Percentiles rank a stretch among this genome's conserved stretches.
phyloP scores from a whole-genome alignment of 352 stramenopile species.

The Saprolegnia diclina region DNA sequence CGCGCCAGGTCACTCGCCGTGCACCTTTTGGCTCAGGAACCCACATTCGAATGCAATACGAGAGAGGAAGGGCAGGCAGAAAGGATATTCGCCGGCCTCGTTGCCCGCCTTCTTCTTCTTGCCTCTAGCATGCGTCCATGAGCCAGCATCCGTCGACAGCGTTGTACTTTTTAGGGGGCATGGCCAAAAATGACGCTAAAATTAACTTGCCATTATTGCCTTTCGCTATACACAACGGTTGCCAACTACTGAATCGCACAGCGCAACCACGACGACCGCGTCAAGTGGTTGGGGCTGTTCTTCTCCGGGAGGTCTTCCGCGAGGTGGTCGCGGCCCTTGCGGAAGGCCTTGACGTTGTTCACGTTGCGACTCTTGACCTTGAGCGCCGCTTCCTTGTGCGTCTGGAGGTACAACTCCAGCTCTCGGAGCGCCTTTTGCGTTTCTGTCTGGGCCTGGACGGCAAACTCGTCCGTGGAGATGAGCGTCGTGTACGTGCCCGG shows the following conservation, averaged over 20 bases:
- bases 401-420: constrained; percentile 54
- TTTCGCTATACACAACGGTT: not conserved
- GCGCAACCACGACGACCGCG: not conserved
- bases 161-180: constrained; percentile 22
- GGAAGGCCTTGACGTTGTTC: constrained; percentile 71
- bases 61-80: not conserved
- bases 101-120: constrained; percentile 19
- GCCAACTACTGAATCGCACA: constrained; percentile 22
- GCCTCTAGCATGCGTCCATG: not conserved
- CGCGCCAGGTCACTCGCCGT: constrained; percentile 61
- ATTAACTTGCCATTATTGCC: not conserved
- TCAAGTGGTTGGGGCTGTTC: constrained; percentile 12
- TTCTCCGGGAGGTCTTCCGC: constrained; percentile 30
- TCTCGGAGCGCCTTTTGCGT: constrained; percentile 69
- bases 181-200: constrained; percentile 13
- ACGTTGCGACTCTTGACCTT: constrained; percentile 77
- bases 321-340: constrained; percentile 67
- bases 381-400: constrained; percentile 68
- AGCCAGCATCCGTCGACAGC: not conserved
- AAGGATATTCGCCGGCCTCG: constrained; percentile 11
- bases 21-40: not conserved
- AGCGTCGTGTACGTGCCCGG: constrained; percentile 56
- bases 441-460: constrained; percentile 55
- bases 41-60: not conserved
- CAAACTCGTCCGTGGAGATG: constrained; percentile 71